Evolutionary conservation across 192 early-diverging fungal species (phyloP).

Genomic region (Coemansia sp.): DNA sequence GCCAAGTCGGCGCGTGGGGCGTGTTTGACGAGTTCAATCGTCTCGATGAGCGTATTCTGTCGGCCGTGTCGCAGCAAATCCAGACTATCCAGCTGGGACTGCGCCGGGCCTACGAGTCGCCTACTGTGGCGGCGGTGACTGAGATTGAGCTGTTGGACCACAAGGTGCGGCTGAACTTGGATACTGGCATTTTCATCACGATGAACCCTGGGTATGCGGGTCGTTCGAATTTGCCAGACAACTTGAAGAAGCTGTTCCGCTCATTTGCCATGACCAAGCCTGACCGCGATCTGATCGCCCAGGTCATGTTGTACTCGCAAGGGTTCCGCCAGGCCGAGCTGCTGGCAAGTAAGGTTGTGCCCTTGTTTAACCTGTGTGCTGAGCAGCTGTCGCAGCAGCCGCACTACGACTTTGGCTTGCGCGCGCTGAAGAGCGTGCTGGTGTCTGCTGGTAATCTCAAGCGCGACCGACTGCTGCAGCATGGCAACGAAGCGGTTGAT

Average conservation of each 20-base stretch:
- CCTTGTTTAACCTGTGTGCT: constrained; percentile 92
- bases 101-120: constrained; percentile 41
- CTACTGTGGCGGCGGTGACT: constrained; percentile 26
- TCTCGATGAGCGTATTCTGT: constrained; percentile 96
- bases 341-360: constrained; percentile 95
- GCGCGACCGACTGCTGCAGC: constrained; percentile 73
- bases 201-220: constrained; percentile 99
- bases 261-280: constrained; percentile 99
- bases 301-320: constrained; percentile 99
- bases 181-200: constrained; percentile 98
- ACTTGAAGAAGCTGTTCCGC: constrained; percentile 98
- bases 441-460: constrained; percentile 99
- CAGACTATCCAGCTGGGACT: constrained; percentile 98
- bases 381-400: constrained; percentile 95
- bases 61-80: constrained; percentile 99
- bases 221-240: constrained; percentile 97
- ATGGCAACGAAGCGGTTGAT: constrained; percentile 31
- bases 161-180: constrained; percentile 78
- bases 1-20: constrained; percentile 99
- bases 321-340: constrained; percentile 96
- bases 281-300: constrained; percentile 96
- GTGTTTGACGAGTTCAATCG: constrained; percentile 99
- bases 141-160: constrained; percentile 96
- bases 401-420: constrained; percentile 99
- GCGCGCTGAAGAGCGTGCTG: constrained; percentile 97